These are phyloP conservation scores for Cyberlindnera galapagoensis DNA, from an alignment of 805 yeast genomes.

Conservation along the genomic window DNA sequence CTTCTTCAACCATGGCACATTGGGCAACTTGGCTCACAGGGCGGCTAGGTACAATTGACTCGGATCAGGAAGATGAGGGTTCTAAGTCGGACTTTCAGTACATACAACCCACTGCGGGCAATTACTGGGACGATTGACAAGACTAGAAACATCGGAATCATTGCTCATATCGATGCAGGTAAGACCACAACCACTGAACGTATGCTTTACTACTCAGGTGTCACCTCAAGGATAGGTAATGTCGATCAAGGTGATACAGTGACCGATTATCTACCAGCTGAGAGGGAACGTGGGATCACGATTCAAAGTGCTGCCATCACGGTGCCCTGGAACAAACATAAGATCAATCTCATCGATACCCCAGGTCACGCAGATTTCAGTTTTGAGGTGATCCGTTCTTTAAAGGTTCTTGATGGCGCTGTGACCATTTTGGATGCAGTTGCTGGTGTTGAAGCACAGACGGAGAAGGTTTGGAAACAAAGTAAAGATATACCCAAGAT, in stretches of 20 bases:
- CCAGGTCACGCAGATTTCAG: slow-evolving; percentile 99
- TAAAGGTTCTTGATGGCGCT: slow-evolving; percentile 90
- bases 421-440: slow-evolving; percentile 91
- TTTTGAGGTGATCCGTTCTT: slow-evolving; percentile 85
- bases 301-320: slow-evolving; percentile 96
- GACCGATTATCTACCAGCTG: slow-evolving; percentile 86
- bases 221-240: slow-evolving; percentile 74
- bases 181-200: slow-evolving; percentile 97
- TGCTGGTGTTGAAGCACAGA: slow-evolving; percentile 97
- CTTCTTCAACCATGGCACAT: no score
- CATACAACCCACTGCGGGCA: no score
- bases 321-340: slow-evolving; percentile 72
- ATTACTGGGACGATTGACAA: slow-evolving; percentile 11
- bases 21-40: no score
- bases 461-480: slow-evolving; percentile 95
- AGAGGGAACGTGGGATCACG: slow-evolving; percentile 88
- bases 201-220: slow-evolving; percentile 85
- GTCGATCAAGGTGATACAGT: slow-evolving; percentile 97
- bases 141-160: slow-evolving; percentile 86
- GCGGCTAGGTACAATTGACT: not conserved
- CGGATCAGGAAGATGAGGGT: no score
- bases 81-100: no score
- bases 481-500: slow-evolving; percentile 73
- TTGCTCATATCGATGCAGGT: slow-evolving; percentile 99
- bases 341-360: slow-evolving; percentile 86